A percentile compares a stretch with the other conserved stretches of the same genome.
Conservation (phyloP, 257 asterid genomes). For the Galeopsis tetrahit region DNA sequence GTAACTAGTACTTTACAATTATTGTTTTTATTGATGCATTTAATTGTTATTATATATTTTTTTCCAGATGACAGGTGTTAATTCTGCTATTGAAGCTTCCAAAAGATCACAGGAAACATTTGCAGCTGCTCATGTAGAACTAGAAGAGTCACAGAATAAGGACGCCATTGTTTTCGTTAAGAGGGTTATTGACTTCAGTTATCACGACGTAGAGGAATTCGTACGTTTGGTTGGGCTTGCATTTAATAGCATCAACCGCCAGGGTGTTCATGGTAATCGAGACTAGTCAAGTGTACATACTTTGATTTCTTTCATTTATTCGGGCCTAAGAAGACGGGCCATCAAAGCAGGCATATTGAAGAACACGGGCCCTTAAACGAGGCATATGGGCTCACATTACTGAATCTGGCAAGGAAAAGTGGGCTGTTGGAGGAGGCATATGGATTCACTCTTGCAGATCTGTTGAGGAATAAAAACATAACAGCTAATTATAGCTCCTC, state of each 20-base stretch:
- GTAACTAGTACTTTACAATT: neutral
- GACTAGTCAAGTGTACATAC: slow-evolving; percentile 60
- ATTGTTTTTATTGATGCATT: neutral
- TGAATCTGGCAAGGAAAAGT: neutral
- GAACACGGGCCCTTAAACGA: neutral
- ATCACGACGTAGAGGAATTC: slow-evolving; percentile 74
- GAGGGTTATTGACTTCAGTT: slow-evolving; percentile 76
- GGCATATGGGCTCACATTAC: neutral
- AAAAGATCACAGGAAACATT: slow-evolving; percentile 62
- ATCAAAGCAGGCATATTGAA: neutral
- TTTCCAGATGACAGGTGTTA: slow-evolving; percentile 71
- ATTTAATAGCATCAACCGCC: slow-evolving; percentile 60
- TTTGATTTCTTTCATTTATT: slow-evolving; percentile 35
- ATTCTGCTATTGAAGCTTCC: slow-evolving; percentile 90
- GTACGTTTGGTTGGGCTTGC: slow-evolving; percentile 62
- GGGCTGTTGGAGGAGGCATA: slow-evolving; percentile 34
- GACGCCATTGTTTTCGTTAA: slow-evolving; percentile 64
- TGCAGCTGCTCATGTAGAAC: slow-evolving; percentile 60
- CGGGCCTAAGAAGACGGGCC: slow-evolving; percentile 18
- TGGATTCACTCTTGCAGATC: slow-evolving; percentile 8
- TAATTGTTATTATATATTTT: slow-evolving; percentile 1
- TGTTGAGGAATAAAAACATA: slow-evolving; percentile 41
- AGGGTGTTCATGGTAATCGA: slow-evolving; percentile 49
- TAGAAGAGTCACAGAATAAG: slow-evolving; percentile 57
- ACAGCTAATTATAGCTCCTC: slow-evolving; percentile 46